Evolutionary conservation across 768 basidiomycete species (phyloP), one percentile per base, ranked within the genome.

Genomic region (Cystofilobasidium bisporidii): DNA sequence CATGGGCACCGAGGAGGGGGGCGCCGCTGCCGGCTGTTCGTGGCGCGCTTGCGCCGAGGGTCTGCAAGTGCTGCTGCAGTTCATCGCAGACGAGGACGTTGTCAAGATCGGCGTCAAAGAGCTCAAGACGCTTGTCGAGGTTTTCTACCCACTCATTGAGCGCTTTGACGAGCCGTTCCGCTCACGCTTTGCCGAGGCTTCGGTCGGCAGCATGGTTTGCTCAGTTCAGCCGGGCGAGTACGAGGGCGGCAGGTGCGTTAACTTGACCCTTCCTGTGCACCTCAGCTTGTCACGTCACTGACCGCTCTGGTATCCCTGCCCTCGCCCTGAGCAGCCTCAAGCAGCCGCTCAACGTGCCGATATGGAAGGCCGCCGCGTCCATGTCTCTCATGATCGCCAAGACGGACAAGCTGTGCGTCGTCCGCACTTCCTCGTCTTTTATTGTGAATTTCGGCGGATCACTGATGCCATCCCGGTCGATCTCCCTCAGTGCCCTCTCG

Each of bases 321-420:
- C 12, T 57, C 68, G 24, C 22, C 5, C 24, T 65, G 1, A 61
- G 24, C 64, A 91, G 87, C 8, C 79, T 91, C 41, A 79, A 82
- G n/a, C 85, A 89, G 71, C 86, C 91, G 61, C 81, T 98, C 30
- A 77, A 87, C n/a, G 79, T 97, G n/a, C 94, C 96, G 0, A 82
- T 98, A 61, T 98, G 94, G 96, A 92, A 89, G 78, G 91, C 91
- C 2, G 87, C 86, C 67, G 84, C 85, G 17, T 94, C 91, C 0
- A 75, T 94, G 62, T 85, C 87, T 0, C 80, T 98, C 67, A 91
- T 98, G 91, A 85, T 96, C 63, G 92, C 98, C 78, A 99, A 98
- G 77, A 88, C 88, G 74, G 89, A 91, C 30, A 98, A 98, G 79
- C 90, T 87, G 93, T 91, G 53, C 15, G 80, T 75, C 38, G 40